Base-by-base conservation (phyloP, 257 asterid genomes). In the Primulina tabacum region DNA sequence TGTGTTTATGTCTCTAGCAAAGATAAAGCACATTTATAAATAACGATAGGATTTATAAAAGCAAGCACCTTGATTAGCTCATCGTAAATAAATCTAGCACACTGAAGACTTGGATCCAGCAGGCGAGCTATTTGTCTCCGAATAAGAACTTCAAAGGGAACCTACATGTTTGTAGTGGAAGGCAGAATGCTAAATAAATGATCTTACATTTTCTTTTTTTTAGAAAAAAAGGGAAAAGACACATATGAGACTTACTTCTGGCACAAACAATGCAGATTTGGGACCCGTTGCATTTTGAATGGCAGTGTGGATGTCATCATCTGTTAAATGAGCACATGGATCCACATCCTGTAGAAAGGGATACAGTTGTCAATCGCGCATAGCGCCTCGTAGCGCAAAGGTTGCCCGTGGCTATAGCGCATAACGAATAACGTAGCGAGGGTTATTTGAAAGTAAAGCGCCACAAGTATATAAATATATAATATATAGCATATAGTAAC, bases 91-190 rank as follows among this genome's bases (percentile, higher is more conserved):
- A 91, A 94, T 76, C 96, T 81, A 60, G 97, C 92, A 82, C 98
- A 94, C 77, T 94, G 98, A 71, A 94, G 92, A 83, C 98, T 92
- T 33, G 98, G 98, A 77, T 94, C 98, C 90, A 84, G 80, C 68
- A 94, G 76, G 12, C 97, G 95, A 67, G 96, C 90, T 43, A 94
- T 91, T 81, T 94, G 95, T 68, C 88, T 89, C 74, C 92, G 86
- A 64, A 89, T 75, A 77, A 94, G 96, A 84, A 89, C 94, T 81
- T 94, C 99, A 83, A 94, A 94, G 50, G 99, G 97, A 61, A 88
- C 96, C 99, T 90, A 60, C 75, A 82, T 14, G 62, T 74, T 74
- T 60, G 21, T 12, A 65, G 47, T 53, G 47, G 67, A 74, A 30
- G 73, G 20, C 3, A 14, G 43, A 33, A 43, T 14, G 74, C 47